Conservation (phyloP, 75 land plant species). For the Picea glauca region DNA sequence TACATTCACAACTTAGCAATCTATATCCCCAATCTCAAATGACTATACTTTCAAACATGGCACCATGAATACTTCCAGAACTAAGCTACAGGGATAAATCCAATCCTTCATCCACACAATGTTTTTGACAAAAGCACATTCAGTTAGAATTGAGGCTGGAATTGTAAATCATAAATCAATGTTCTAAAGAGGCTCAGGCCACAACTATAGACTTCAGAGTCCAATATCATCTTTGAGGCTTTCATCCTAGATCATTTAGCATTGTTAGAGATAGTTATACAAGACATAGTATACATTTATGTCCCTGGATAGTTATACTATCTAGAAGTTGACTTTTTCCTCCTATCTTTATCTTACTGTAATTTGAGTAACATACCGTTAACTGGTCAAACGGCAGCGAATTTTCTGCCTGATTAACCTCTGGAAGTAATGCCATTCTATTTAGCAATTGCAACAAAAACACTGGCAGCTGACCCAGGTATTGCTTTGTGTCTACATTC, state of each 20-base stretch:
- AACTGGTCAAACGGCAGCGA: constrained; percentile 61
- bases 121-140: not conserved
- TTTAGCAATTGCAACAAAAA: constrained; percentile 63
- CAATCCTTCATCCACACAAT: not conserved
- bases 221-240: not conserved
- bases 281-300: not conserved
- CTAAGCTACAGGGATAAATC: not conserved
- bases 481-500: constrained; percentile 64
- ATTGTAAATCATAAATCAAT: not conserved
- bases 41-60: too few relatives aligned
- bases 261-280: not conserved
- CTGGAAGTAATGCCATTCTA: constrained; percentile 41
- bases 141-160: not conserved
- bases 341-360: not conserved
- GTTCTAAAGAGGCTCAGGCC: not conserved
- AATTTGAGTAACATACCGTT: constrained; percentile 48
- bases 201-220: not conserved
- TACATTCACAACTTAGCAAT: too few relatives aligned
- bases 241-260: not conserved
- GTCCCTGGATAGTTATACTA: not conserved
- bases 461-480: constrained; percentile 77
- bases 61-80: not conserved
- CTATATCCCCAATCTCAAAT: too few relatives aligned
- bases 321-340: not conserved
- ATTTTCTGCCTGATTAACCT: constrained; percentile 22